Base-by-base conservation (phyloP, 1,284 basidiomycete genomes). In the Spongispora temasekensis region DNA sequence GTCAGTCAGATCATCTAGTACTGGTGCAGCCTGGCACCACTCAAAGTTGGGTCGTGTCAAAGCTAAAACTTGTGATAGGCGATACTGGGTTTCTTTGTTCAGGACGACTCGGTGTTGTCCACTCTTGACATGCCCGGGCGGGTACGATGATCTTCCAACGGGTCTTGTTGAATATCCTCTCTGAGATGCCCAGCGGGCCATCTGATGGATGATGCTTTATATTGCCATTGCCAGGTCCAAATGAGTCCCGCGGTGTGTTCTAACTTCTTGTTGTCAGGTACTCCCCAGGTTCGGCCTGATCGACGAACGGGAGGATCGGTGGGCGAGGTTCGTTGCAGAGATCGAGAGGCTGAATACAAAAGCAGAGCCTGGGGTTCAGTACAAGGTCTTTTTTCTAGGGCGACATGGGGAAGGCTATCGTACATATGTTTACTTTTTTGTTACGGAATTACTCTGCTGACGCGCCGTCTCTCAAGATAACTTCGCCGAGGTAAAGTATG, bases 401-500 rank as follows among this genome's bases (percentile, higher is more conserved):
- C 77, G 91, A 62, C 91, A 93, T 64, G 91, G 91, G 0, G 77
- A 93, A 75, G 91, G 91, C 56, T 88, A 78, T 51, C 64, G 65
- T 68, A 28, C 53, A 61, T 13, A 3, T 34, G 15, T 31, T 53
- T 34, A 8, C 7, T 23, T 13, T 17, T 23, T 6, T 13, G 2
- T n/a, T n/a, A n/a, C n/a, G n/a, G n/a, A n/a, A 28, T 21, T 25
- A 27, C 12, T 23, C 7, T 53, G 31, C 12, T n/a, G 8, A 35
- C 21, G 12, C 10, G n/a, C 5, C 7, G n/a, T n/a, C 30, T 44
- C n/a, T 53, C 23, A 30, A 91, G 89, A 94, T 72, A 94, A 94
- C 62, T 78, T 90, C 7, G 94, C 79, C 0, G 86, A 89, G 65
- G 73, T 74, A 10, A 89, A 90, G 68, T 91, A 95, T 69, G 91